Evolutionary conservation across 106 monocot genomes (phyloP), one percentile per base, ranked within the genome.

Genomic region (Triglochin maritima): DNA sequence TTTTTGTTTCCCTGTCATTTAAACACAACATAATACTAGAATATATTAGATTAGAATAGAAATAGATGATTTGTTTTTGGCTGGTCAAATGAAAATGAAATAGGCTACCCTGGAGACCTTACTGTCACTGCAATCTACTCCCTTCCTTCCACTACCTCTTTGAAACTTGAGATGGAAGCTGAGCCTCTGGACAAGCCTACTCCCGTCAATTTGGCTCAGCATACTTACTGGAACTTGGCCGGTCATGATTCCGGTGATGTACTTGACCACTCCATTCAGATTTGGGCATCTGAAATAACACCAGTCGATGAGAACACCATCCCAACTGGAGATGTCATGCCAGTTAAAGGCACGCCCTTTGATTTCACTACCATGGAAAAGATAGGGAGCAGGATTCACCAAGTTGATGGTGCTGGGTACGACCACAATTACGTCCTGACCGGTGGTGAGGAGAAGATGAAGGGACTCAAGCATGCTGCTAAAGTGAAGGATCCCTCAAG

Each of bases 101-200:
- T 48, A 77, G 90, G 90, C 47, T 90, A 84, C 56, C 90, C 90
- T 43, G 86, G 90, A 47, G 90, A 90, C 53, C 77, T 90, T 46
- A 70, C 54, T 64, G 79, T 90, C 49, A 82, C 82, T 4, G 86
- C 81, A 52, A 86, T 69, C 7, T 90, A 86, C 49, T 81, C 86
- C 60, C 81, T 90, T 3, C 79, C 81, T 15, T 76, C 82, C 9
- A 65, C 50, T 57, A 72, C 69, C 9, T 63, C 84, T 14, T 55
- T 86, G 50, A 86, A 69, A 64, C 77, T 85, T 44, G 79, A 82
- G 62, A 85, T 85, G 85, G 79, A 75, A 69, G 82, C 82, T 6
- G 53, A 71, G 44, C 65, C 85, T 4, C 44, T 45, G 42, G 64
- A 57, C 49, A 85, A 85, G 60, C 47, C 82, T 11, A 85, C 85